A percentile compares a stretch with the other conserved stretches of the same genome.
Conservation (phyloP, 2,329 filamentous ascomycete genomes). For the Scedosporium boydii region DNA sequence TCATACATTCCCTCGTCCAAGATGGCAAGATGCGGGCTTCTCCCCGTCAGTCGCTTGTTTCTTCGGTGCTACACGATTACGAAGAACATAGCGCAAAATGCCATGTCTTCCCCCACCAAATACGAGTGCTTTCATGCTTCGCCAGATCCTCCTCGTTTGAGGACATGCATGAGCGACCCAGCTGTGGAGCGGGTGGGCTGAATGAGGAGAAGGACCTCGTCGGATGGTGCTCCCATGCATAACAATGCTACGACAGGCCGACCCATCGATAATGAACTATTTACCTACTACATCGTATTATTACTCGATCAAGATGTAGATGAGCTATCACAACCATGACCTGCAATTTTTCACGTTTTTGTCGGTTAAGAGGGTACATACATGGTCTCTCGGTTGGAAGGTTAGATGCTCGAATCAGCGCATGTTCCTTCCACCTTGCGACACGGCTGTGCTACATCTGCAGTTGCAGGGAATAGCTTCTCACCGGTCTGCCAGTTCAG, state of each 20-base stretch:
- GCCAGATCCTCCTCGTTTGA: background rate
- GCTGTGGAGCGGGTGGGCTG: background rate
- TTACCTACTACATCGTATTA: background rate
- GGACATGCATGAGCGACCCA: background rate
- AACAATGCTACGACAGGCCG: background rate
- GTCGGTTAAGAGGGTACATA: background rate
- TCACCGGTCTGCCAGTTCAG: constrained; percentile 1
- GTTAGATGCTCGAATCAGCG: background rate
- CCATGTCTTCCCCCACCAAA: no score
- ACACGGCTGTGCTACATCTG: background rate
- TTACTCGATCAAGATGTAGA: background rate
- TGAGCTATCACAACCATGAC: background rate
- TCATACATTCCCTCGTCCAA: no score
- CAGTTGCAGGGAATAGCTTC: background rate
- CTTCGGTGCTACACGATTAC: no score
- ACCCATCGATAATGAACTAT: background rate
- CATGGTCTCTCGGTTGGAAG: background rate
- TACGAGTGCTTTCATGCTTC: no score
- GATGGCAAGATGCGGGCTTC: no score
- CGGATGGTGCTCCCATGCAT: background rate
- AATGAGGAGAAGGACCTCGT: background rate
- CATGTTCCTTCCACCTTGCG: background rate
- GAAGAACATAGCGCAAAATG: no score
- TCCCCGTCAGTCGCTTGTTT: no score
- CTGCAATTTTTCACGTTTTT: background rate